phyloP scores from a whole-genome alignment of 169 alveolate species.

The Nephromyces sp. region DNA sequence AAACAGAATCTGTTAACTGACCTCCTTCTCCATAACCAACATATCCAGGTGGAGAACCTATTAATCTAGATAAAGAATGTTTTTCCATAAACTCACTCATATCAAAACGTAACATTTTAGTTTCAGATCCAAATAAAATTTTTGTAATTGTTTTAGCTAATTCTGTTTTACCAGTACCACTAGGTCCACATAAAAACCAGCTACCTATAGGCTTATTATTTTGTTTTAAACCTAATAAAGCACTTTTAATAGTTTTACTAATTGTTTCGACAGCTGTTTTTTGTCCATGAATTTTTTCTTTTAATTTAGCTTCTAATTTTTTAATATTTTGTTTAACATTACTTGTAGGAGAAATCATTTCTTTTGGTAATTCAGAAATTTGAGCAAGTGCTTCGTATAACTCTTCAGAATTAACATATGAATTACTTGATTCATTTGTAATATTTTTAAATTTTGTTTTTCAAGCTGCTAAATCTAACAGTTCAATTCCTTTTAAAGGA shows the following conservation, averaged over 20 bases:
- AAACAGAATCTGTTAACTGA: conserved; percentile 73
- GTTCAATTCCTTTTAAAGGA: background rate
- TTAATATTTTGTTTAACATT: conserved; percentile 35
- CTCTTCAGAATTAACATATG: background rate
- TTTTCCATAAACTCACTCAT: conserved; percentile 79
- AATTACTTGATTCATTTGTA: no score
- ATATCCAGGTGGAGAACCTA: conserved; percentile 86
- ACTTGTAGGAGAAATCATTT: background rate
- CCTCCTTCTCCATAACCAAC: conserved; percentile 83
- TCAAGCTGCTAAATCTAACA: background rate
- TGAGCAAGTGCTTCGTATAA: background rate
- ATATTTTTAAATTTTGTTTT: no score
- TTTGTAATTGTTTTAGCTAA: conserved; percentile 72
- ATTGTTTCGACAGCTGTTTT: conserved; percentile 56
- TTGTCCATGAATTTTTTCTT: conserved; percentile 65
- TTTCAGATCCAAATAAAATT: conserved; percentile 60
- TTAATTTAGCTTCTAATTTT: conserved; percentile 49
- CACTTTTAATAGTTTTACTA: conserved; percentile 60
- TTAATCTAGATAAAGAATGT: conserved; percentile 68
- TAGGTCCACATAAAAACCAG: conserved; percentile 73
- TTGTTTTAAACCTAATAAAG: conserved; percentile 73
- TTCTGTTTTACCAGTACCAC: conserved; percentile 75
- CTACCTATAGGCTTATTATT: conserved; percentile 73
- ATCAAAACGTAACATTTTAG: conserved; percentile 60
- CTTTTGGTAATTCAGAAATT: background rate